Conservation (phyloP, 2,329 filamentous ascomycete genomes). For the Fusarium sp. region DNA sequence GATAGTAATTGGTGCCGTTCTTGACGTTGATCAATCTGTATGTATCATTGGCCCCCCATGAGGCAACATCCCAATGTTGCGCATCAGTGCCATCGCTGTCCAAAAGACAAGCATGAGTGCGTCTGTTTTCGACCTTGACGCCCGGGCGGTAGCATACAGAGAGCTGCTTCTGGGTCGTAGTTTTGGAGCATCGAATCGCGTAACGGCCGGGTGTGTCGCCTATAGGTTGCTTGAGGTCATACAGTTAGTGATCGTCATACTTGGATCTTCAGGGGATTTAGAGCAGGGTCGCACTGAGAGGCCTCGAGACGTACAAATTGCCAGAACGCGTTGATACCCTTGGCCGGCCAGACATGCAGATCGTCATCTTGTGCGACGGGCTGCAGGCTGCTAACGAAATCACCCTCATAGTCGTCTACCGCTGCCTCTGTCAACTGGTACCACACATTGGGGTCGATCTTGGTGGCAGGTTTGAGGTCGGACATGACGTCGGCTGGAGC, state of each 20-base stretch:
- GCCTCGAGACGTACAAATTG: conserved; percentile 15
- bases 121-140: conserved; percentile 38
- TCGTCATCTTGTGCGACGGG: conserved; percentile 16
- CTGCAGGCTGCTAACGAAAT: conserved; percentile 41
- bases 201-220: conserved; percentile 45
- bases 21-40: conserved; percentile 46
- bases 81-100: conserved; percentile 38
- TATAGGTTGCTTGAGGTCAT: conserved; percentile 42
- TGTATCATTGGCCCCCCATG: conserved; percentile 45
- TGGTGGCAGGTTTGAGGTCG: conserved; percentile 29
- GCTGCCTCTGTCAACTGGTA: conserved; percentile 50
- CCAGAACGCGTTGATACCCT: conserved; percentile 16
- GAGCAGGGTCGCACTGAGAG: accelerated
- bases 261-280: background rate
- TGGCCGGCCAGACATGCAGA: conserved; percentile 36
- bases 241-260: background rate
- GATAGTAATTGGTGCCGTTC: conserved; percentile 48
- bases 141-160: conserved; percentile 42
- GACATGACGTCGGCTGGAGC: conserved; percentile 9
- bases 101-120: conserved; percentile 47
- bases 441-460: conserved; percentile 51
- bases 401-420: conserved; percentile 45
- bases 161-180: conserved; percentile 46
- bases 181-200: conserved; percentile 45
- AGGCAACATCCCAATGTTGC: conserved; percentile 50